A percentile compares a stretch with the other conserved stretches of the same genome.
Evolutionary conservation across 352 stramenopile species (phyloP).

Genomic region (Phytopythium chamaehyphon): DNA sequence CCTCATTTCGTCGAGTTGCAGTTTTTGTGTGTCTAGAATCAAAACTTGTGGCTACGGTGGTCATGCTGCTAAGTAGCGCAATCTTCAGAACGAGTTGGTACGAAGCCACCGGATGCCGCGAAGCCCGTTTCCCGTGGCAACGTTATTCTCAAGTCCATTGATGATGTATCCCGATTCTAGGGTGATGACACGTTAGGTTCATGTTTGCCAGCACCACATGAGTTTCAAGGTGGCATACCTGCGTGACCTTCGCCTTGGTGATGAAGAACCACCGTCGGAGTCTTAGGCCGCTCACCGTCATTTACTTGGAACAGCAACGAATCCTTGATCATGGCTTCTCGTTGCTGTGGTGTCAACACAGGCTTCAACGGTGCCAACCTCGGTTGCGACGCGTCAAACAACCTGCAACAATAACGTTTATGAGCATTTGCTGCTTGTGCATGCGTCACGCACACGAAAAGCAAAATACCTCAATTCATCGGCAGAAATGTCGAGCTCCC

Average conservation of each 20-base stretch:
- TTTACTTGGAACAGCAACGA: slow-evolving; percentile 50
- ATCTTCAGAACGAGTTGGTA: slow-evolving; percentile 61
- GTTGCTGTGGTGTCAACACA: slow-evolving; percentile 28
- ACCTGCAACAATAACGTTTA: neutral
- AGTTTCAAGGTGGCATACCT: slow-evolving; percentile 20
- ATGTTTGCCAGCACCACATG: neutral
- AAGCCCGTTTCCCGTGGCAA: slow-evolving; percentile 72
- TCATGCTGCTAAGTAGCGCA: neutral
- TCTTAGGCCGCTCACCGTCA: slow-evolving; percentile 71
- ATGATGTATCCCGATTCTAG: slow-evolving; percentile 73
- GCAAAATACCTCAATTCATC: slow-evolving; percentile 35
- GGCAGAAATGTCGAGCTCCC: slow-evolving; percentile 49
- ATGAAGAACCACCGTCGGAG: slow-evolving; percentile 68
- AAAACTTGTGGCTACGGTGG: neutral
- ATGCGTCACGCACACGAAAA: neutral
- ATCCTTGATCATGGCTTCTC: slow-evolving; percentile 43
- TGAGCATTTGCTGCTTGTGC: neutral
- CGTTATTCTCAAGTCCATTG: slow-evolving; percentile 81
- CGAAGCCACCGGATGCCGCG: slow-evolving; percentile 77
- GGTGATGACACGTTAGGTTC: no score
- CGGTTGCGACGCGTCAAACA: slow-evolving; percentile 3
- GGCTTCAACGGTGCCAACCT: slow-evolving; percentile 4
- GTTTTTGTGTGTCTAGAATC: neutral
- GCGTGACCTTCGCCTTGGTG: slow-evolving; percentile 66
- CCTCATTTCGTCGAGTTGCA: slow-evolving; percentile 10